Base-by-base conservation (phyloP, 345 rosid species). In the Aethionema arabicum region DNA sequence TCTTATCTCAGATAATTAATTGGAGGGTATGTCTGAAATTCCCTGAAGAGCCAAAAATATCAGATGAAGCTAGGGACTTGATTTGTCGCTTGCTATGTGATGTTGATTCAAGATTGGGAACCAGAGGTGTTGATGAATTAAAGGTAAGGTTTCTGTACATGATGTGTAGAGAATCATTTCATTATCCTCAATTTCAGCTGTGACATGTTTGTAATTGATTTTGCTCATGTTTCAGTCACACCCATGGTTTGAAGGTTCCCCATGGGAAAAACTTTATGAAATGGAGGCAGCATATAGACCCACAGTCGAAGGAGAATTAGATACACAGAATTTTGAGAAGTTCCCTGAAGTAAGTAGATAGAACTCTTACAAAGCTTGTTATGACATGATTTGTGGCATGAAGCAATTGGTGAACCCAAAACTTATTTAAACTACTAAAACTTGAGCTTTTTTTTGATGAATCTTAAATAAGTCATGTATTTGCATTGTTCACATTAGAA, bases 271-370 rank as follows among this genome's bases (percentile, higher is more conserved):
- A 75, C 74, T 92, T 32, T 89, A 89, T 76, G 97, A 92, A 67
- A 82, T 77, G 78, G 95, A 89, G 74, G 93, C 97, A 64, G 90
- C 84, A 43, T 80, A 81, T 76, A 85, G 72, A 74, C 98, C 98
- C 37, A 80, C 61, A 41, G 99, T 93, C 61, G 79, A 66, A 47
- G 99, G 99, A 65, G 97, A 93, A 68, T 69, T 79, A 67, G 99
- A 93, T 76, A 93, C 99, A 35, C 98, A 87, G 74, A 92, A 93
- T 76, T 93, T 93, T 73, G 99, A 93, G 76, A 85, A 93, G 76
- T 93, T 93, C 80, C 88, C 97, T 39, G 97, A 92, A 31, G 97
- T 92, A 76, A 89, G 91, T 82, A 32, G 32, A 69, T 48, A 49
- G 32, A 55, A 55, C 27, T 39, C 37, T 55, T 35, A 56, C 16